These are phyloP conservation scores for Solanum appendiculatum DNA, from an alignment of 257 asterid genomes.

Conservation along the genomic window DNA sequence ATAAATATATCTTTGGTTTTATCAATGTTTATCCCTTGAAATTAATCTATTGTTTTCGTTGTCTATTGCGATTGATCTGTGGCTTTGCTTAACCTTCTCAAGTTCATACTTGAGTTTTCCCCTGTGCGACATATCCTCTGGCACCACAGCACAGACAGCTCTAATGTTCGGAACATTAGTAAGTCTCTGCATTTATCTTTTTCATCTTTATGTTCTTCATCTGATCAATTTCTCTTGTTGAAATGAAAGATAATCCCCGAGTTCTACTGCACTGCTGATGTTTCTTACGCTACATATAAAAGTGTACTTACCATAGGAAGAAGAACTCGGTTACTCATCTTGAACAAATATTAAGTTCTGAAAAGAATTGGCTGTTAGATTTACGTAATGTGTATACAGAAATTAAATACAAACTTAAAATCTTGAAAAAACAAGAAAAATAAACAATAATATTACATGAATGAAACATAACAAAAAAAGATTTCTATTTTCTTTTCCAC, in stretches of 20 bases:
- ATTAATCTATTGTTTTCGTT: not conserved
- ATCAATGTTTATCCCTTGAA: not conserved
- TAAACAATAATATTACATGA: not conserved
- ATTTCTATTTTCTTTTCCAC: conserved; percentile 15
- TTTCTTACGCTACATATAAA: not conserved
- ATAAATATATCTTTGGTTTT: not conserved
- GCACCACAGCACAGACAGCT: conserved; percentile 79
- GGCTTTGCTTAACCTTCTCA: conserved; percentile 48
- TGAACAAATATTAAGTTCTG: not conserved
- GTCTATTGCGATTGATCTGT: not conserved
- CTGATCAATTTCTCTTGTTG: not conserved
- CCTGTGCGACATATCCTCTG: conserved; percentile 63
- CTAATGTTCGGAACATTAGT: conserved; percentile 59
- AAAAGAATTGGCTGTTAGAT: not conserved
- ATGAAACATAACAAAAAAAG: not conserved
- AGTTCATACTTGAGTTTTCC: conserved; percentile 66
- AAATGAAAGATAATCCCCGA: not conserved
- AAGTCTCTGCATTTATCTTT: not conserved
- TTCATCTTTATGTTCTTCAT: not conserved
- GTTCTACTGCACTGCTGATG: not conserved
- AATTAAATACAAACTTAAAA: not conserved
- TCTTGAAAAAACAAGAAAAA: not conserved
- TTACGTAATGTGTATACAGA: not conserved
- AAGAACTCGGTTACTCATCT: too few relatives aligned
- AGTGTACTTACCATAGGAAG: not conserved